These are phyloP conservation scores for Phytophthora crassamura DNA, from an alignment of 352 stramenopile genomes.

Conservation along the genomic window DNA sequence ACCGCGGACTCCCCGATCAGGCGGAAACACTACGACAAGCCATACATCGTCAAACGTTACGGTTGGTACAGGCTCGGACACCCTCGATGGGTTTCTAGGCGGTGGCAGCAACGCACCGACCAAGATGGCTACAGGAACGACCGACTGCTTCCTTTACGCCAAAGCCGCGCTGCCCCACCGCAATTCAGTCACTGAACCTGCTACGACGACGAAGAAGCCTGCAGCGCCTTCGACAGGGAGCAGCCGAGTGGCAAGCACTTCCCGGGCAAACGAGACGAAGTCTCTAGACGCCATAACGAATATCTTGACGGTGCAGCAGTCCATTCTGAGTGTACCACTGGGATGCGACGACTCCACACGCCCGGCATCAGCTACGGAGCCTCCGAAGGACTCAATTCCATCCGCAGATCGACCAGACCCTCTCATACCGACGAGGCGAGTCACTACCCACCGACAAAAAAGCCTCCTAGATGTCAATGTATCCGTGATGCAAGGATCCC, in stretches of 20 bases:
- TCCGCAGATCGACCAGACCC: neutral
- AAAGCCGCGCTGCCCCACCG: conserved; percentile 47
- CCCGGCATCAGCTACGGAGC: neutral
- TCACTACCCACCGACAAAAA: conserved; percentile 10
- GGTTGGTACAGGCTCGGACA: neutral
- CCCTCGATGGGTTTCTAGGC: conserved; percentile 6
- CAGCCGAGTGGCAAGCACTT: conserved; percentile 1
- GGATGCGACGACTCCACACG: conserved; percentile 28
- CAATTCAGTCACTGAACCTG: conserved; percentile 4
- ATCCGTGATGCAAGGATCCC: neutral
- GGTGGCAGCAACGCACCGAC: conserved; percentile 8
- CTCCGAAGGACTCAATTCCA: neutral
- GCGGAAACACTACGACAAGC: neutral
- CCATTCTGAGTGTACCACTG: conserved; percentile 31
- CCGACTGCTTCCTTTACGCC: conserved; percentile 58
- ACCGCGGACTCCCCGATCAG: conserved; percentile 11
- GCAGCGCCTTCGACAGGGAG: neutral
- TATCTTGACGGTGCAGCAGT: conserved; percentile 39
- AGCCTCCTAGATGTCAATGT: conserved; percentile 15
- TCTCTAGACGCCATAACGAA: conserved; percentile 14
- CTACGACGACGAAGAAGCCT: conserved; percentile 16
- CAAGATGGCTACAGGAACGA: conserved; percentile 18
- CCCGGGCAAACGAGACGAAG: neutral
- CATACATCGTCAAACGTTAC: neutral
- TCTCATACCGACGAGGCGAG: conserved; percentile 2